Evolutionary conservation across 2,329 filamentous ascomycete genomes (phyloP).

Genomic region (Ophiosphaerella herpotricha): DNA sequence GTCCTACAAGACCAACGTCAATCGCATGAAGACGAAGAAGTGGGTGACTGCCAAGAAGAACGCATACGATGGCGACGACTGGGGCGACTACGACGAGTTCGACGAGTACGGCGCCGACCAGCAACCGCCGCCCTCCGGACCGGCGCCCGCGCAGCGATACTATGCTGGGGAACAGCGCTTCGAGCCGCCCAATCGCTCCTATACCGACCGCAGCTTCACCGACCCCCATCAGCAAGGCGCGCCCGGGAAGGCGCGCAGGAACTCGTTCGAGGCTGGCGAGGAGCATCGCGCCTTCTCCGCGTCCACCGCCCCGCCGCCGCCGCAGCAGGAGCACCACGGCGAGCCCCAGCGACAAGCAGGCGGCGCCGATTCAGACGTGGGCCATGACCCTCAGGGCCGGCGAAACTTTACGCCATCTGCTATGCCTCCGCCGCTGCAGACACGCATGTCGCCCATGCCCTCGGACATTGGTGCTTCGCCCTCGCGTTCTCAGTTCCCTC

Average conservation of each 20-base stretch:
- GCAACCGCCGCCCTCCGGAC: slow-evolving; percentile 47
- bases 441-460: slow-evolving; percentile 48
- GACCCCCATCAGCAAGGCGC: slow-evolving; percentile 44
- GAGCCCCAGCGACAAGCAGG: slow-evolving; percentile 29
- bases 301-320: slow-evolving; percentile 22
- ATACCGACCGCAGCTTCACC: slow-evolving; percentile 45
- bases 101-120: slow-evolving; percentile 60
- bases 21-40: slow-evolving; percentile 87
- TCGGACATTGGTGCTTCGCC: slow-evolving; percentile 34
- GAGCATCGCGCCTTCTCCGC: slow-evolving; percentile 57
- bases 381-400: slow-evolving; percentile 45
- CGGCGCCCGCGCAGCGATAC: slow-evolving; percentile 52
- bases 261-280: slow-evolving; percentile 62
- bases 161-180: slow-evolving; percentile 35
- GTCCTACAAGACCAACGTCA: slow-evolving; percentile 82
- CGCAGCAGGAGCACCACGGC: slow-evolving; percentile 15
- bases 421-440: slow-evolving; percentile 55
- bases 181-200: slow-evolving; percentile 12
- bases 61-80: slow-evolving; percentile 91
- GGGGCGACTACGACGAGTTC: slow-evolving; percentile 71
- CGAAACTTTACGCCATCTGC: slow-evolving; percentile 60
- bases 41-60: slow-evolving; percentile 89
- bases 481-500: slow-evolving; percentile 55
- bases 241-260: slow-evolving; percentile 40
- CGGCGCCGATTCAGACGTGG: slow-evolving; percentile 35